phyloP scores from a whole-genome alignment of 2,329 filamentous ascomycete genomes.

The Ophiostoma populinum region DNA sequence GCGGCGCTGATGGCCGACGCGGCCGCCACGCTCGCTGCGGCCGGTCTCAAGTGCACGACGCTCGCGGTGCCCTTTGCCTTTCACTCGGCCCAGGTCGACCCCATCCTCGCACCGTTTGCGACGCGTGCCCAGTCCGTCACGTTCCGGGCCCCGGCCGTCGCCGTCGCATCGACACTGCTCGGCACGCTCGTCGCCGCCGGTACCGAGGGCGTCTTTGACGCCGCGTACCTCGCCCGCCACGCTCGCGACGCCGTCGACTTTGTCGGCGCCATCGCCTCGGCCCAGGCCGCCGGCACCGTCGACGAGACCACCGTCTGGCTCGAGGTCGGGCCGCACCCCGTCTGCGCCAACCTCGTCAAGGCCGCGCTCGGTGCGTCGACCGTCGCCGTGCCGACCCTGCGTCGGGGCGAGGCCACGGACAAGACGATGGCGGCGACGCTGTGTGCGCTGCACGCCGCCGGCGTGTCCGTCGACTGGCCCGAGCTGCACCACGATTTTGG shows the following conservation, averaged over 20 bases:
- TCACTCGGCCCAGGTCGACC: slow-evolving; percentile 35
- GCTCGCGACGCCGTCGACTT: slow-evolving; percentile 56
- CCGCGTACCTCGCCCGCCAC: slow-evolving; percentile 46
- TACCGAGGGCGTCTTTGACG: slow-evolving; percentile 28
- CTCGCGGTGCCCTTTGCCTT: slow-evolving; percentile 36
- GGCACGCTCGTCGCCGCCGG: slow-evolving; percentile 39
- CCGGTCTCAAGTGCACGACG: slow-evolving; percentile 25
- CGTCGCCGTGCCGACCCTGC: slow-evolving; percentile 40
- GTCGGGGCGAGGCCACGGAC: slow-evolving; percentile 44
- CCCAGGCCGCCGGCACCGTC: slow-evolving; percentile 39
- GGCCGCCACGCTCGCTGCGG: slow-evolving; percentile 18
- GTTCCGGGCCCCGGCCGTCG: slow-evolving; percentile 23
- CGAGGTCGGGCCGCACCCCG: slow-evolving; percentile 58
- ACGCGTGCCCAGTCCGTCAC: slow-evolving; percentile 21
- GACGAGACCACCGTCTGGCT: slow-evolving; percentile 53
- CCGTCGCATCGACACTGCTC: slow-evolving; percentile 50
- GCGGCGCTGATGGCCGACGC: slow-evolving; percentile 26
- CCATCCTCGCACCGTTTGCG: slow-evolving; percentile 41
- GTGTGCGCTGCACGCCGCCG: slow-evolving; percentile 39
- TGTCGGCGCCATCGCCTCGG: slow-evolving; percentile 40
- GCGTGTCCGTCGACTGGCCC: slow-evolving; percentile 50
- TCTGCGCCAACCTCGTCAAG: slow-evolving; percentile 52
- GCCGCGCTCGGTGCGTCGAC: slow-evolving; percentile 37
- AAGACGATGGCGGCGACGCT: slow-evolving; percentile 43
- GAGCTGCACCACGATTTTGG: slow-evolving; percentile 43